Conservation (phyloP, 2,329 filamentous ascomycete genomes). For the Epichloe sylvatica region DNA sequence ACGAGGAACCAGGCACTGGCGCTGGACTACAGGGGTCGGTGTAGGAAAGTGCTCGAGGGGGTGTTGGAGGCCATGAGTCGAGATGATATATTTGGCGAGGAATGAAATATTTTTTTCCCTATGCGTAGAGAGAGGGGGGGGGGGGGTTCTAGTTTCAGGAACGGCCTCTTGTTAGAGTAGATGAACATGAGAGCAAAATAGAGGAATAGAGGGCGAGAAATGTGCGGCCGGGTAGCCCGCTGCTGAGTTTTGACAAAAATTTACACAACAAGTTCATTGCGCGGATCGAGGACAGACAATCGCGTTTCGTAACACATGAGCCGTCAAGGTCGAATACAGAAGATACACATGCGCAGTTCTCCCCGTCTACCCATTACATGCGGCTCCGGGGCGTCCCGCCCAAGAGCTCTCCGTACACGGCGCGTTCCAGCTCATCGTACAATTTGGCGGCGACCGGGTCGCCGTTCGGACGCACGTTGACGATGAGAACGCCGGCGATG, state of each 20-base stretch:
- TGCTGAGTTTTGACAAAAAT: no score
- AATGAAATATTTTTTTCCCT: background rate
- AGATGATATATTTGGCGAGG: slow-evolving; percentile 15
- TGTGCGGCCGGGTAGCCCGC: no score
- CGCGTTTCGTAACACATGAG: no score
- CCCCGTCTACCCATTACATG: background rate
- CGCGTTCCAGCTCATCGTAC: slow-evolving; percentile 26
- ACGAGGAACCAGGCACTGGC: slow-evolving; percentile 35
- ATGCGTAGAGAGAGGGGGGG: no score
- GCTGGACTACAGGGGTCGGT: slow-evolving; percentile 34
- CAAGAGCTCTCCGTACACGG: slow-evolving; percentile 19
- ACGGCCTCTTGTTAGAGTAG: no score
- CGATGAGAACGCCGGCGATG: slow-evolving; percentile 25
- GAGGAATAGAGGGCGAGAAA: no score
- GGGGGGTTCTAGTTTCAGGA: no score
- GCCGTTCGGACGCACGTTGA: slow-evolving; percentile 24
- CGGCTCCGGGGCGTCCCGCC: background rate
- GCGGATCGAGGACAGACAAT: no score
- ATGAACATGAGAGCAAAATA: no score
- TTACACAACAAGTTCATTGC: no score
- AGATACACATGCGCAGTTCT: background rate
- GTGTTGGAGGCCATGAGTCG: slow-evolving; percentile 26
- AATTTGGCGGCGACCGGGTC: slow-evolving; percentile 22
- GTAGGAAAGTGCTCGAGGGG: slow-evolving; percentile 31
- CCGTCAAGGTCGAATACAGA: no score